Conservation (phyloP, 2,329 filamentous ascomycete genomes). For the Nemania abortiva region DNA sequence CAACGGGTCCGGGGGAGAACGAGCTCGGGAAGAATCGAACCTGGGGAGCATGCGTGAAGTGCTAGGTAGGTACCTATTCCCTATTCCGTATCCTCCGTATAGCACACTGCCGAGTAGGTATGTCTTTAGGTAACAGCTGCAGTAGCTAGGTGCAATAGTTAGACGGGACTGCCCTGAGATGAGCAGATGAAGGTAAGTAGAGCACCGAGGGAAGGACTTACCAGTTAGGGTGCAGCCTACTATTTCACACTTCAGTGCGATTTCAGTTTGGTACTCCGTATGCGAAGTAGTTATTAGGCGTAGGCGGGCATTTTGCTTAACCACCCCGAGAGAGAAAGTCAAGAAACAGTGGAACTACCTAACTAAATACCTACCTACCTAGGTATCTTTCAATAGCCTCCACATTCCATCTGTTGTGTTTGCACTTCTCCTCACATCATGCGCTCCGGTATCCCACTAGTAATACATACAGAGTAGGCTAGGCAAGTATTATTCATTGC, state of each 20-base stretch:
- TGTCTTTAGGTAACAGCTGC: neutral
- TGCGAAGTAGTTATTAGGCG: no score
- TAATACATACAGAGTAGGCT: no score
- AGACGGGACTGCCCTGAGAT: neutral
- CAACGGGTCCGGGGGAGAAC: neutral
- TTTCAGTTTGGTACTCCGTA: no score
- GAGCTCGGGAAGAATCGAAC: neutral
- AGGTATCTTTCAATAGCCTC: neutral
- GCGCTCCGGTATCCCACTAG: neutral
- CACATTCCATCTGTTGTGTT: neutral
- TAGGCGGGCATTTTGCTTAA: no score
- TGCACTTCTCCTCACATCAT: neutral
- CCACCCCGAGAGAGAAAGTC: no score
- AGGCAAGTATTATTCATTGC: neutral
- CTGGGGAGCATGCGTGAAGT: constrained; percentile 12
- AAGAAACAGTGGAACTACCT: no score
- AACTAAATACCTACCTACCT: neutral
- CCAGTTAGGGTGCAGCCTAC: constrained; percentile 8
- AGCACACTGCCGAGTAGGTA: neutral
- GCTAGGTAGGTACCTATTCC: neutral
- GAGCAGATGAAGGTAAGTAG: neutral
- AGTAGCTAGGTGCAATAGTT: neutral
- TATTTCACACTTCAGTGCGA: neutral
- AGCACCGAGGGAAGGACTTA: constrained; percentile 4
- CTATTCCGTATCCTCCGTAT: neutral